Percentiles rank a stretch among this genome's conserved stretches.
Conservation (phyloP, 129 eudicot genomes). For the Artemisia tridentata region DNA sequence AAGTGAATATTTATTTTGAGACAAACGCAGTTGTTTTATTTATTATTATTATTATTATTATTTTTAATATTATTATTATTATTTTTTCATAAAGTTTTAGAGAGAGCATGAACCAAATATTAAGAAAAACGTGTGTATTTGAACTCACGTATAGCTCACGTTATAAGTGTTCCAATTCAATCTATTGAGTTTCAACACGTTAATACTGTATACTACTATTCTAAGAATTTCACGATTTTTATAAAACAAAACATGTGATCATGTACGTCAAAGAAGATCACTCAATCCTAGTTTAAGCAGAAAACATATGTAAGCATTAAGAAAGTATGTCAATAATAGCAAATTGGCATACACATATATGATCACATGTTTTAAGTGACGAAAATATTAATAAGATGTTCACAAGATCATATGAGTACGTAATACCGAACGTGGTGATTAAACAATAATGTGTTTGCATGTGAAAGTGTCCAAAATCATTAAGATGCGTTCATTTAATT, state of each 20-base stretch:
- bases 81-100: too few species aligned
- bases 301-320: background rate
- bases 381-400: background rate
- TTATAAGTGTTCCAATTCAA: too few species aligned
- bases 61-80: too few species aligned
- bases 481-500: too few species aligned
- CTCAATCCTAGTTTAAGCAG: background rate
- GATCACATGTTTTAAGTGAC: slow-evolving; percentile 5
- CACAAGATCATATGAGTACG: background rate
- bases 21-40: too few species aligned
- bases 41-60: too few species aligned
- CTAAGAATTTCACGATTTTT: background rate
- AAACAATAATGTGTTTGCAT: slow-evolving; percentile 1
- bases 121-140: background rate
- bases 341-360: background rate
- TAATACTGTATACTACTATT: background rate
- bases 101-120: too few species aligned
- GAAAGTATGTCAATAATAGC: background rate
- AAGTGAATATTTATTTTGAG: too few species aligned
- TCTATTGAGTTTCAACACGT: background rate
- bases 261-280: background rate
- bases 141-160: background rate
- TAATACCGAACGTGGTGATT: background rate
- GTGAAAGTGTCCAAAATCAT: background rate
- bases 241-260: slow-evolving; percentile 11